These are phyloP conservation scores for sweet orange (Citrus sinensis) DNA, from an alignment of 345 rosid species.

Conservation along the genomic window DNA sequence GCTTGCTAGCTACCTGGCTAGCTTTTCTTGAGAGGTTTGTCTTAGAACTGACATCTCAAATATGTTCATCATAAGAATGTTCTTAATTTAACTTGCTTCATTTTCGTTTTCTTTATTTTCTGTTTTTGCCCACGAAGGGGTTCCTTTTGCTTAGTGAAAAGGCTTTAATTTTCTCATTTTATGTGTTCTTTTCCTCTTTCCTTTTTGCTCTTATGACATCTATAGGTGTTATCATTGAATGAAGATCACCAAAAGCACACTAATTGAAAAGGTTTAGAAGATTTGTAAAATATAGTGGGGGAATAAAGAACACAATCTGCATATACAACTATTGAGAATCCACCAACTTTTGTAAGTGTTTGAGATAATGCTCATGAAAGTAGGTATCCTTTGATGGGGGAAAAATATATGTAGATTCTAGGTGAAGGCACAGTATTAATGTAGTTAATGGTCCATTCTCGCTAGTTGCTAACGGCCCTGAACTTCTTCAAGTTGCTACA, in stretches of 20 bases:
- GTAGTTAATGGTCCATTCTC: slow-evolving; percentile 21
- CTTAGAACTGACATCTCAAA: neutral
- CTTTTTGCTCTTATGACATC: slow-evolving; percentile 1
- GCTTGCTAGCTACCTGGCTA: neutral
- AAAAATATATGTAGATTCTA: neutral
- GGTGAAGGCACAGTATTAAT: slow-evolving; percentile 8
- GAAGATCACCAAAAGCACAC: slow-evolving; percentile 8
- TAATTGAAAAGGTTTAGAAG: slow-evolving; percentile 13
- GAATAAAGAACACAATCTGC: slow-evolving; percentile 17
- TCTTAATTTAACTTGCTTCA: neutral
- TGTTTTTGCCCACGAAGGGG: neutral
- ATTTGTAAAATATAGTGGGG: slow-evolving; percentile 15
- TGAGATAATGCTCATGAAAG: slow-evolving; percentile 23
- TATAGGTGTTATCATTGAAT: slow-evolving; percentile 13
- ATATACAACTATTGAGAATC: slow-evolving; percentile 11
- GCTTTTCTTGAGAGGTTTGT: slow-evolving; percentile 31
- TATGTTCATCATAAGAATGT: neutral
- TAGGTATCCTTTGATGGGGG: neutral
- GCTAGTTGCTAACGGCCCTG: slow-evolving; percentile 23
- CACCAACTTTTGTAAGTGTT: slow-evolving; percentile 21
- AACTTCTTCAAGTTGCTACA: slow-evolving; percentile 2
- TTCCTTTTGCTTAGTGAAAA: slow-evolving; percentile 1
- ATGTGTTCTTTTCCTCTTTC: neutral
- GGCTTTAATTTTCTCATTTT: slow-evolving; percentile 14
- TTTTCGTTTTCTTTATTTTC: too few relatives aligned